Conservation (phyloP, 208 protist species). For the Trypanosoma theileri region DNA sequence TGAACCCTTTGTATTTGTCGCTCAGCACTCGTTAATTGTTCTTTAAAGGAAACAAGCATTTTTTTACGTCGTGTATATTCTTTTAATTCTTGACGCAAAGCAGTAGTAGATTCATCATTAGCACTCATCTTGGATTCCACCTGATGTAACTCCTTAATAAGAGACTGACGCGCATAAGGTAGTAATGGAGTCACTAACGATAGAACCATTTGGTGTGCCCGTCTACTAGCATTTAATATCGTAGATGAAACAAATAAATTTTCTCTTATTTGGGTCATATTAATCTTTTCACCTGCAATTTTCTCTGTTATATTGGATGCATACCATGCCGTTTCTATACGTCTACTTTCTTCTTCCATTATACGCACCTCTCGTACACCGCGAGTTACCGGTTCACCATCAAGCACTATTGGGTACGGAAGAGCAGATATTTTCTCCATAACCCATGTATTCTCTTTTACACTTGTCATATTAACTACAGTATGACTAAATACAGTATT, state of each 20-base stretch:
- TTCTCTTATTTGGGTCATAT: background rate
- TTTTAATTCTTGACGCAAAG: conserved; percentile 51
- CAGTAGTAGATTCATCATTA: conserved; percentile 71
- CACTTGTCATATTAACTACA: conserved; percentile 23
- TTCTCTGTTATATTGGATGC: background rate
- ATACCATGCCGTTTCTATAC: background rate
- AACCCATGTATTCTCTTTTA: background rate
- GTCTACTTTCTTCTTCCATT: conserved; percentile 5
- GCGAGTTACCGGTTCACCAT: conserved; percentile 6
- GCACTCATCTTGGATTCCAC: conserved; percentile 29
- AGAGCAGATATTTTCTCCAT: conserved; percentile 15
- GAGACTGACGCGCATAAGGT: conserved; percentile 8
- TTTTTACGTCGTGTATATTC: conserved; percentile 38
- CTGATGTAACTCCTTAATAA: conserved; percentile 9
- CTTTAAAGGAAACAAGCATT: conserved; percentile 29
- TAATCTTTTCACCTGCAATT: background rate
- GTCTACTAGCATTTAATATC: conserved; percentile 14
- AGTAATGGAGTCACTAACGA: conserved; percentile 33
- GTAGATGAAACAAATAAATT: background rate
- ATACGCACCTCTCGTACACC: conserved; percentile 18
- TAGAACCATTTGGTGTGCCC: conserved; percentile 21
- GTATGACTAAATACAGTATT: conserved; percentile 25
- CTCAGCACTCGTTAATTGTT: conserved; percentile 12
- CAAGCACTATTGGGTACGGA: conserved; percentile 22
- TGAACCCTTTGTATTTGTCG: conserved; percentile 6